Conservation (phyloP, 2,329 filamentous ascomycete species). For the Chaetomiaceae sp. region DNA sequence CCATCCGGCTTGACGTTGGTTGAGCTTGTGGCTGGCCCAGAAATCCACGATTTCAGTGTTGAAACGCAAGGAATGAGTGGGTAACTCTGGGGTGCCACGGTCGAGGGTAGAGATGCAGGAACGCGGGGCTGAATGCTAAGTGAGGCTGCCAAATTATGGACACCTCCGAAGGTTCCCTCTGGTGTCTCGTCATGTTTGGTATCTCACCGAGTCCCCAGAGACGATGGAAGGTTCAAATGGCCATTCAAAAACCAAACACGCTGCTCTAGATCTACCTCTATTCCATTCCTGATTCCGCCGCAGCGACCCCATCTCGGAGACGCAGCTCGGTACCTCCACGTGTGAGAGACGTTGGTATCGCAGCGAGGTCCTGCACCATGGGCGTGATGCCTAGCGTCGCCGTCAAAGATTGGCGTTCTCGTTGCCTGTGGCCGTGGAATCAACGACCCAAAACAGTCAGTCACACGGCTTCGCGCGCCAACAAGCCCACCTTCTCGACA, state of each 20-base stretch:
- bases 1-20: too few species aligned
- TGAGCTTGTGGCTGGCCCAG: too few species aligned
- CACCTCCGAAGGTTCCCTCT: too few species aligned
- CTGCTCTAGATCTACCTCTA: slow-evolving; percentile 14
- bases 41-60: too few species aligned
- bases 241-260: not conserved
- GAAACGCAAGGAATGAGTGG: not conserved
- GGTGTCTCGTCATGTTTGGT: too few species aligned
- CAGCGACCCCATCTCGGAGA: too few species aligned
- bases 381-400: too few species aligned
- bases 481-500: not conserved
- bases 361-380: not conserved
- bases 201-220: too few species aligned
- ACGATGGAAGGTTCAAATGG: not conserved
- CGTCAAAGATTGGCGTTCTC: slow-evolving; percentile 14
- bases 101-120: too few species aligned
- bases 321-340: not conserved
- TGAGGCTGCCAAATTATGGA: too few species aligned
- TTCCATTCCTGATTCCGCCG: not conserved
- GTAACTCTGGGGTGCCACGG: too few species aligned
- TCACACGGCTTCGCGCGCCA: not conserved
- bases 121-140: too few species aligned
- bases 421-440: slow-evolving; percentile 1
- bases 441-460: slow-evolving; percentile 1
- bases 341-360: not conserved